Percentiles rank a stretch among this genome's conserved stretches.
Evolutionary conservation across 192 early-diverging fungal species (phyloP).

Genomic region (Gonapodya prolifera): DNA sequence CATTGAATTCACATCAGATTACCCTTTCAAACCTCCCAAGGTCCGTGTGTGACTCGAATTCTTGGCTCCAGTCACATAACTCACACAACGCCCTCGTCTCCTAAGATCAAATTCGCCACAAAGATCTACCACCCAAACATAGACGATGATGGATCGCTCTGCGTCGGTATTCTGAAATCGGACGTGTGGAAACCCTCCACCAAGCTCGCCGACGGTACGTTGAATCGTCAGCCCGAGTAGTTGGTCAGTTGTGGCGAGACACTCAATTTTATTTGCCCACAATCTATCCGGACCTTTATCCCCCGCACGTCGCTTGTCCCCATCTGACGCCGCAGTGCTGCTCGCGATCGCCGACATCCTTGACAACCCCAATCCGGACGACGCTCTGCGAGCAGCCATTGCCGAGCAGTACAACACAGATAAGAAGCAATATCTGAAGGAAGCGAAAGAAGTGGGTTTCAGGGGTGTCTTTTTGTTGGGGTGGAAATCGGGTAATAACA

Average conservation of each 20-base stretch:
- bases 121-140: constrained; percentile 76
- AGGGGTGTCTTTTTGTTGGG: too few species aligned
- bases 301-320: background rate
- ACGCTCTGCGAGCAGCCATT: constrained; percentile 60
- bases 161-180: constrained; percentile 57
- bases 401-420: constrained; percentile 61
- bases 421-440: constrained; percentile 45
- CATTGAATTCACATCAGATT: constrained; percentile 57
- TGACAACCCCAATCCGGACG: constrained; percentile 67
- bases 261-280: too few species aligned
- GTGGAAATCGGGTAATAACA: too few species aligned
- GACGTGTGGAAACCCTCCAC: constrained; percentile 82
- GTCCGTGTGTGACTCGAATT: constrained; percentile 19
- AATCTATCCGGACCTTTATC: too few species aligned
- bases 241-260: too few species aligned
- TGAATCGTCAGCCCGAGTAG: background rate
- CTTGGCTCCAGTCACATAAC: background rate
- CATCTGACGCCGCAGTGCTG: constrained; percentile 34
- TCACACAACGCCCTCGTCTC: background rate
- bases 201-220: constrained; percentile 44
- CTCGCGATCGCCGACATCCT: constrained; percentile 46
- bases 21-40: constrained; percentile 71
- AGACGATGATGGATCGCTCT: constrained; percentile 71
- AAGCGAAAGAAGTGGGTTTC: constrained; percentile 43
- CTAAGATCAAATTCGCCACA: constrained; percentile 57